Percentiles rank a stretch among this genome's conserved stretches.
These are phyloP conservation scores for Vanrija pseudolonga DNA, from an alignment of 1,284 basidiomycete genomes.

Conservation along the genomic window DNA sequence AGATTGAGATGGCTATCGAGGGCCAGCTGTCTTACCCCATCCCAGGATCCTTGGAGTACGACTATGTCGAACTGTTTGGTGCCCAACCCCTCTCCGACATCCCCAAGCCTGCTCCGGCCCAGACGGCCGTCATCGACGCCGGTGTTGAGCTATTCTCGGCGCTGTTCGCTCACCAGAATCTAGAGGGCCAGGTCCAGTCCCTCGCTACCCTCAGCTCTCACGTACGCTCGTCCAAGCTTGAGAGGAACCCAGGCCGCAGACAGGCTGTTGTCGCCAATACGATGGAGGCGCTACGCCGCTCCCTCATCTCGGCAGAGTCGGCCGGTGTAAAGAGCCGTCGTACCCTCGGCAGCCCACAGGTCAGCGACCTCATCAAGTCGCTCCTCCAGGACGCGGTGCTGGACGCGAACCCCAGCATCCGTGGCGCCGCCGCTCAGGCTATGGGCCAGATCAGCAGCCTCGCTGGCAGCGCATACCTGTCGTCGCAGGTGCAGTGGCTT, in stretches of 20 bases:
- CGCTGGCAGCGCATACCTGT: conserved; percentile 79
- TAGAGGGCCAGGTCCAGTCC: conserved; percentile 62
- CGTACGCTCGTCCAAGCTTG: conserved; percentile 71
- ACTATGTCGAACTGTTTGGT: conserved; percentile 68
- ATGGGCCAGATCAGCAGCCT: conserved; percentile 83
- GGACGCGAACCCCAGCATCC: conserved; percentile 72
- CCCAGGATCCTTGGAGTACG: conserved; percentile 79
- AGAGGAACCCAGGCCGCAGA: conserved; percentile 83
- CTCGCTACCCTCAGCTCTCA: conserved; percentile 62
- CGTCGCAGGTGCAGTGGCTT: conserved; percentile 81
- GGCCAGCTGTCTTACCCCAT: conserved; percentile 73
- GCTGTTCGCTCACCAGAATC: conserved; percentile 74
- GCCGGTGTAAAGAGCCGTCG: conserved; percentile 59
- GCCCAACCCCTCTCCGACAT: conserved; percentile 14
- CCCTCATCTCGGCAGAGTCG: conserved; percentile 62
- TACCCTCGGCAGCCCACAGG: conserved; percentile 63
- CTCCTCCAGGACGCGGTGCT: conserved; percentile 78
- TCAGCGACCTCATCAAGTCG: conserved; percentile 65
- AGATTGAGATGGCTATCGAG: conserved; percentile 70
- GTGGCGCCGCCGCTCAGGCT: conserved; percentile 79
- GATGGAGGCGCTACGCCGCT: conserved; percentile 71
- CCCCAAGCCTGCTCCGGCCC: conserved; percentile 62
- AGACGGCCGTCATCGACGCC: conserved; percentile 81
- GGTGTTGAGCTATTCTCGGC: conserved; percentile 81
- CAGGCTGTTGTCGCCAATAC: conserved; percentile 82